Evolutionary conservation across 179 eudicot species (phyloP).

Genomic region (Gypsophila paniculata): DNA sequence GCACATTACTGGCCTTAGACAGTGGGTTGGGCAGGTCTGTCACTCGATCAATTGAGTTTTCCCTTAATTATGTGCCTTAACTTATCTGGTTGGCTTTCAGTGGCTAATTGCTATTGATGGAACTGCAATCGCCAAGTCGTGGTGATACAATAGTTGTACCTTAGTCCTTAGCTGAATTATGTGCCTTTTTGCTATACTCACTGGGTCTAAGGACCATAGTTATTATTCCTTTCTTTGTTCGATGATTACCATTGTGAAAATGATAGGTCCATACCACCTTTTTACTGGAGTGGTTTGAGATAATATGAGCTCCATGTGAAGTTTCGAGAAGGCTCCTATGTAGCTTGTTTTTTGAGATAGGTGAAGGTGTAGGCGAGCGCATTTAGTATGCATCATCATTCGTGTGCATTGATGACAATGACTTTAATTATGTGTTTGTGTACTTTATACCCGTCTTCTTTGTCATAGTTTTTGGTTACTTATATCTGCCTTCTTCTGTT

Average conservation of each 20-base stretch:
- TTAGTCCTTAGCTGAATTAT: neutral
- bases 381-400: neutral
- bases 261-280: neutral
- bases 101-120: neutral
- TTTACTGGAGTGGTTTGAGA: too few relatives aligned
- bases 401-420: neutral
- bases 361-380: constrained; percentile 6
- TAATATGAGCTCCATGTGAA: neutral
- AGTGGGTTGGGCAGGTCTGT: constrained; percentile 98
- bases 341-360: constrained; percentile 2
- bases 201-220: neutral
- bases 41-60: constrained; percentile 6
- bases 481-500: neutral
- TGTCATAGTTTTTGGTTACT: neutral
- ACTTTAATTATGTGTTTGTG: constrained; percentile 6
- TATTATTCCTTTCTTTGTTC: neutral
- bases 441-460: too few relatives aligned
- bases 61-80: neutral
- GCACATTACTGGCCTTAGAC: constrained; percentile 84
- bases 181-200: neutral
- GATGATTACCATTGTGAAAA: constrained; percentile 1
- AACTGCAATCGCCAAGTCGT: too few relatives aligned
- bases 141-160: neutral
- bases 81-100: constrained; percentile 2
- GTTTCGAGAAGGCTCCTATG: neutral